Evolutionary conservation across 2,329 filamentous ascomycete genomes (phyloP), one percentile per base, ranked within the genome.

Genomic region (Diaporthe helianthi): DNA sequence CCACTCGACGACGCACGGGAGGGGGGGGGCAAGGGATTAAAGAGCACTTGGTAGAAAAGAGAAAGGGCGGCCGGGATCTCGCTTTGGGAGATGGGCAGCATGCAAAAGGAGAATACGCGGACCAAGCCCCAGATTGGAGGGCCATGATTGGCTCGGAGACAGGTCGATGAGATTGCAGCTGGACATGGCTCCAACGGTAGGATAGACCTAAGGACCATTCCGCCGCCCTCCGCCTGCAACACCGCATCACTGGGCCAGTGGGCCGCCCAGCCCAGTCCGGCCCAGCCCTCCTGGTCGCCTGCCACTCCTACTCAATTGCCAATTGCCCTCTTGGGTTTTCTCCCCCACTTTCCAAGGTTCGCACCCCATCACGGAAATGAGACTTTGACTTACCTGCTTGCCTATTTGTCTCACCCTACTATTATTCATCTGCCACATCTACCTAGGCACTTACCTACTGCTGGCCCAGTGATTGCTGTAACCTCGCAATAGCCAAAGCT

Each of bases 351-450:
- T 53, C 36, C 46, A n/a, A n/a, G n/a, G n/a, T n/a, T n/a, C n/a
- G n/a, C 53, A 51, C 65, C 54, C 65, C 65, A 67, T 67, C 65
- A 51, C 52, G 52, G 65, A 67, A 67, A 67, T 67, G 52, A 67
- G 65, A 51, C 54, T 29, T 29, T 47, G 19, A 36, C 36, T 13
- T n/a, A n/a, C n/a, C n/a, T n/a, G n/a, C n/a, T 36, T 29, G 44
- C 58, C 58, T 29, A 63, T 63, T 47, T 63, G 58, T 49, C 58
- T 49, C 58, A 63, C 58, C 44, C n/a, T n/a, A n/a, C n/a, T n/a
- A n/a, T n/a, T n/a, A n/a, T n/a, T n/a, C n/a, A n/a, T n/a, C n/a
- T n/a, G n/a, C n/a, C n/a, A n/a, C n/a, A n/a, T n/a, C n/a, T n/a
- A n/a, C n/a, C n/a, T n/a, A n/a, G n/a, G n/a, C n/a, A n/a, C n/a